Conservation (phyloP, 352 stramenopile genomes). For the Plasmopara halstedii region DNA sequence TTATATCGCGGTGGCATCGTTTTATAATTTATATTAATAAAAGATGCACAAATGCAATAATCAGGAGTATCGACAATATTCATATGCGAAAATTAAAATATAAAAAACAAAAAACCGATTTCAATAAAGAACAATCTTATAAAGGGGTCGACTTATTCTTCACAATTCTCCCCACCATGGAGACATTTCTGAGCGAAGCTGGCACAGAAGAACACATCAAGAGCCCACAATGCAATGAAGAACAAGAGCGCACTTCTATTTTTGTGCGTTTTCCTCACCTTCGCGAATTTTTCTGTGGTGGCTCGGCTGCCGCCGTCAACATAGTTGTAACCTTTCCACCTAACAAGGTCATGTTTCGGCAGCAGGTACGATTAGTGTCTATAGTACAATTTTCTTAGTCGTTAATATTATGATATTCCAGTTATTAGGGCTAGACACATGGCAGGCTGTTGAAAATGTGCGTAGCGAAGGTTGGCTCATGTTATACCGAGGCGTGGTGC, state of each 20-base stretch:
- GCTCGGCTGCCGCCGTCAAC: conserved; percentile 77
- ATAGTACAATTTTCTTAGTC: no score
- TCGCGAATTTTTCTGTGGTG: conserved; percentile 77
- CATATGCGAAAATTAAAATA: no score
- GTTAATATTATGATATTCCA: conserved; percentile 11
- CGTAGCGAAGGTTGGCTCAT: conserved; percentile 47
- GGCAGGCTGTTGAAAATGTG: conserved; percentile 66
- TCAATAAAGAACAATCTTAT: background rate
- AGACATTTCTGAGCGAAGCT: conserved; percentile 20
- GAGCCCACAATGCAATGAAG: background rate
- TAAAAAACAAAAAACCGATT: no score
- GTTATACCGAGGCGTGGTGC: conserved; percentile 80
- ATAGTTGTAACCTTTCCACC: conserved; percentile 82
- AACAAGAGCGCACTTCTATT: conserved; percentile 13
- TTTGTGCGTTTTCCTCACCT: conserved; percentile 58
- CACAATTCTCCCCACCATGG: conserved; percentile 5
- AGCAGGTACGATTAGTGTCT: conserved; percentile 47
- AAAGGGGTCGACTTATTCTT: background rate
- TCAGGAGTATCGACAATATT: no score
- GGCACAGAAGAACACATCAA: conserved; percentile 5
- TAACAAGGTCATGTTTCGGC: conserved; percentile 89
- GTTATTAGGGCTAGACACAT: conserved; percentile 69
- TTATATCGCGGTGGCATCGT: no score
- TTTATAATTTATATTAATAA: no score
- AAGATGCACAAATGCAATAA: no score